phyloP scores from a whole-genome alignment of 2,329 filamentous ascomycete genomes.

The Trichoderma sp. region DNA sequence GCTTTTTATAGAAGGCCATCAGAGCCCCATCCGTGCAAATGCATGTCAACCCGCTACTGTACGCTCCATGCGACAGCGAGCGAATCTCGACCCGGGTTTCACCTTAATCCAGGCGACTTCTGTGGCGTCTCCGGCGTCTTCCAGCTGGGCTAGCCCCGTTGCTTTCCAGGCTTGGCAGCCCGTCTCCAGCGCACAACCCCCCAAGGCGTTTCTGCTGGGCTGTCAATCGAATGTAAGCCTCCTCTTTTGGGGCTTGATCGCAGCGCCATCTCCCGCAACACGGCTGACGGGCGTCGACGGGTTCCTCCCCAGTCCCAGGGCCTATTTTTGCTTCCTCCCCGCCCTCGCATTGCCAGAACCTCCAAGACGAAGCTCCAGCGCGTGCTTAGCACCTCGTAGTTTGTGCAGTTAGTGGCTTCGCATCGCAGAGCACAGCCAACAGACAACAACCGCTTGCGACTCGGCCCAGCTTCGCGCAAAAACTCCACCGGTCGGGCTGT shows the following conservation, averaged over 20 bases:
- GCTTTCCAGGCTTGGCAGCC: slow-evolving; percentile 9
- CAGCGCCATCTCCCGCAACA: not conserved
- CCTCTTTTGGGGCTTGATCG: slow-evolving; percentile 16
- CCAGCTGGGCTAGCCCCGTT: not conserved
- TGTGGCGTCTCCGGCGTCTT: not conserved
- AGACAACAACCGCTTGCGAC: not conserved
- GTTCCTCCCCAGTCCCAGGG: not conserved
- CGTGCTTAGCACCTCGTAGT: no score
- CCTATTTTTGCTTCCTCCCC: not conserved
- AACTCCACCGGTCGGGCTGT: slow-evolving; percentile 7
- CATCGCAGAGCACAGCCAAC: not conserved
- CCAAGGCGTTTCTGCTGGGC: not conserved
- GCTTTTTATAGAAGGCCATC: not conserved
- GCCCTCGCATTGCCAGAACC: not conserved
- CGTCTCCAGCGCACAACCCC: not conserved
- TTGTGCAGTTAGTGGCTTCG: not conserved
- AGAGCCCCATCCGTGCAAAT: not conserved
- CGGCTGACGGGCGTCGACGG: slow-evolving; percentile 14
- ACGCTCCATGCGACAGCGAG: not conserved
- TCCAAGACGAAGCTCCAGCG: not conserved
- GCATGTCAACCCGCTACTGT: not conserved
- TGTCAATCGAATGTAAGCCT: slow-evolving; percentile 11
- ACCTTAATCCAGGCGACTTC: not conserved
- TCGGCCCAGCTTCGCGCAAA: not conserved
- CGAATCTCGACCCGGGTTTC: not conserved